Evolutionary conservation across 257 asterid species (phyloP), one percentile per base, ranked within the genome.

Genomic region (Ajuga chamaepitys): DNA sequence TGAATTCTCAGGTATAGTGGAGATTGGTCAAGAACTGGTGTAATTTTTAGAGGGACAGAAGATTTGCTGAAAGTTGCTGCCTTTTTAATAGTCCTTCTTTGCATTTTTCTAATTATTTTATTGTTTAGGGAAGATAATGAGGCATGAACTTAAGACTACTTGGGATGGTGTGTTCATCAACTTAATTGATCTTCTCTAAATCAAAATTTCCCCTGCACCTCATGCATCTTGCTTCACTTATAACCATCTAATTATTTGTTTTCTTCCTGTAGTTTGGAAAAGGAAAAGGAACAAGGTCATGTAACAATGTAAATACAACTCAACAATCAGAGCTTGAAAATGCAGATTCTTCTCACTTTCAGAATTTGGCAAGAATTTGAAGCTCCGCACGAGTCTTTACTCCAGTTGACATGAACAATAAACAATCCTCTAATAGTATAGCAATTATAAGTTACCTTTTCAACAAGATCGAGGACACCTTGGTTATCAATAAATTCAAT

Each of bases 401-500:
- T 28, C 48, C 20, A 9, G 35, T 46, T 12, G 58, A 53, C 58
- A 45, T 44, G 60, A 71, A 46, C 51, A 44, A 51, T 44, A 64
- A 20, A 37, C 35, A 40, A 70, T 12, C 45, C 25, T 30, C 32
- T 10, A 26, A 58, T 16, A 42, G 45, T 14, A 60, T 55, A 47
- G 35, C 54, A 57, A 13, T 20, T 32, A 6, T 61, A 66, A 45
- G 61, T 70, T 74, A 92, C 98, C 98, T 93, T 93, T 84, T 93
- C 98, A 37, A 93, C 84, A 68, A 93, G 97, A 81, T 93, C 98
- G 73, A 93, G 83, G 79, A 89, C 97, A 70, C 89, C 98, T 78
- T 89, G 96, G 74, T 93, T 93, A 77, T 93, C 98, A 44, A 93
- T 95, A 67, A 93, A 93, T 70, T 93, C 97, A 38, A 92, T 92